Conservation (phyloP, 768 basidiomycete species). For the Gyrodon lividus region DNA sequence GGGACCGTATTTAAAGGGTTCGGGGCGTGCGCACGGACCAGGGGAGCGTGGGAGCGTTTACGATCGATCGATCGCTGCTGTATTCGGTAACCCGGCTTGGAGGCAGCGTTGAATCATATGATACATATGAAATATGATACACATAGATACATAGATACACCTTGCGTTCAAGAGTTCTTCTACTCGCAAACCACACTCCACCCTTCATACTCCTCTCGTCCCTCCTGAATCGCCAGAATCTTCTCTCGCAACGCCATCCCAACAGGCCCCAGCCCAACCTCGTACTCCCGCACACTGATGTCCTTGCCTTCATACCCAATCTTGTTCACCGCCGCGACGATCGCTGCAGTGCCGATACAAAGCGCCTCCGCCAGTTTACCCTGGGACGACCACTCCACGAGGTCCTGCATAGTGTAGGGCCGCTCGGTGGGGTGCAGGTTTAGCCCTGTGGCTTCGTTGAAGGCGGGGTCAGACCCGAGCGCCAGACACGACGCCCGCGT, state of each 20-base stretch:
- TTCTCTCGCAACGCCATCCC: conserved; percentile 69
- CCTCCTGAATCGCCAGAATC: conserved; percentile 78
- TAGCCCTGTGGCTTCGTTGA: conserved; percentile 24
- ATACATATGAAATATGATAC: no score
- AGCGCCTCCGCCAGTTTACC: conserved; percentile 80
- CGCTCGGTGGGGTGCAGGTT: conserved; percentile 54
- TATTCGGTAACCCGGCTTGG: no score
- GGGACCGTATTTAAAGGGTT: conserved; percentile 39
- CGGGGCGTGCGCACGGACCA: conserved; percentile 50
- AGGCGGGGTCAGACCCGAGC: conserved; percentile 64
- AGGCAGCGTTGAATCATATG: no score
- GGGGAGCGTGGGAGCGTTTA: conserved; percentile 1
- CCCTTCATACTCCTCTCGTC: conserved; percentile 54
- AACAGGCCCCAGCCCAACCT: conserved; percentile 49
- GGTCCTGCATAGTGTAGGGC: conserved; percentile 55
- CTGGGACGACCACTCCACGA: conserved; percentile 53
- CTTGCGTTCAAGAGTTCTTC: not conserved
- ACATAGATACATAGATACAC: no score
- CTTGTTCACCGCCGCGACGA: conserved; percentile 68
- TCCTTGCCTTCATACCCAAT: conserved; percentile 74
- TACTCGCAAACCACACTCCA: conserved; percentile 53
- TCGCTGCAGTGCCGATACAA: conserved; percentile 80
- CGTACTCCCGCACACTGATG: conserved; percentile 59
- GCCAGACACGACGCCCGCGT: conserved; percentile 83
- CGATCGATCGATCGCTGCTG: no score